These are phyloP conservation scores for Henckelia pumila DNA, from an alignment of 257 asterid species.

Conservation along the genomic window DNA sequence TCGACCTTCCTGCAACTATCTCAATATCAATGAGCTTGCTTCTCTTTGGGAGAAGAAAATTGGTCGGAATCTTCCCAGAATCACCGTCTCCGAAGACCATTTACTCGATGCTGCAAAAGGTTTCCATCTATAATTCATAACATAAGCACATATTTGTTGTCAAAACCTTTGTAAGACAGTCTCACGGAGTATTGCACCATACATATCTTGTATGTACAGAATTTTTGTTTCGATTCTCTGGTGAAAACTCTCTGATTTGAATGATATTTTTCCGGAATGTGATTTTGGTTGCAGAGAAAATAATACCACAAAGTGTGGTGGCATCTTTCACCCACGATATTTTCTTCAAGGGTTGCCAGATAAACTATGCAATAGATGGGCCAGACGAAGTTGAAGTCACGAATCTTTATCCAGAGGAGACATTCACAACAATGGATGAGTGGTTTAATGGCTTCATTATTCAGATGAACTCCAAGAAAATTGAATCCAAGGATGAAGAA, in stretches of 20 bases:
- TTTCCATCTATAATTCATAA: background rate
- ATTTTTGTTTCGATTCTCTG: too few species aligned
- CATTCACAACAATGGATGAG: background rate
- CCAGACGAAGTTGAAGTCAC: background rate
- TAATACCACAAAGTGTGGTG: slow-evolving; percentile 34
- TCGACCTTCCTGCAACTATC: slow-evolving; percentile 34
- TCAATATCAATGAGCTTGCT: slow-evolving; percentile 38
- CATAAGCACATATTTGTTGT: too few species aligned
- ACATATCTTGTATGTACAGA: too few species aligned
- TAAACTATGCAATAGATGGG: background rate
- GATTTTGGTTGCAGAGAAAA: slow-evolving; percentile 29
- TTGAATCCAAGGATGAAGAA: background rate
- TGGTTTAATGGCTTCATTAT: background rate
- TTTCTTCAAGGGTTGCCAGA: slow-evolving; percentile 33
- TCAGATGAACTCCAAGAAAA: background rate
- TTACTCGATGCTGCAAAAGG: slow-evolving; percentile 37
- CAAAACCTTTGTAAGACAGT: too few species aligned
- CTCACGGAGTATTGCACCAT: too few species aligned
- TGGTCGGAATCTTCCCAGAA: slow-evolving; percentile 32
- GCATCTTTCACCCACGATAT: slow-evolving; percentile 42
- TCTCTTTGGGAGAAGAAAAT: slow-evolving; percentile 39
- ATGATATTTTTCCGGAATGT: background rate
- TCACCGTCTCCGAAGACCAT: slow-evolving; percentile 26
- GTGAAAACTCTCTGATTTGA: too few species aligned
- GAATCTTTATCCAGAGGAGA: background rate